Percentiles rank a stretch among this genome's conserved stretches.
Evolutionary conservation across 1,139 yeast species (phyloP).

Genomic region (Saccharomyces hybrid): DNA sequence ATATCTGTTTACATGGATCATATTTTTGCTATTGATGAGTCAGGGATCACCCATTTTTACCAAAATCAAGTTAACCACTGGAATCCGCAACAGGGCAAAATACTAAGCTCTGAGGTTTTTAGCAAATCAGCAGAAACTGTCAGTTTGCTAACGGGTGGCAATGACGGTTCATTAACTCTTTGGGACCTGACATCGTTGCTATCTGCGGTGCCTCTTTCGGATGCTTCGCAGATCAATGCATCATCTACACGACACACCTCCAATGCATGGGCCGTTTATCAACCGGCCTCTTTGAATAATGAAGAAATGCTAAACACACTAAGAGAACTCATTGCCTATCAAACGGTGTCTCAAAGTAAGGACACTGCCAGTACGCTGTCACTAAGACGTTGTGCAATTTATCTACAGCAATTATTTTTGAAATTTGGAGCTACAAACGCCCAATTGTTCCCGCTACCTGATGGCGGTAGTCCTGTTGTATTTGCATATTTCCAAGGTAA

Average conservation of each 20-base stretch:
- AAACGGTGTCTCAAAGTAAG: constrained; percentile 66
- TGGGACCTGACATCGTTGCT: constrained; percentile 38
- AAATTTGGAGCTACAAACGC: constrained; percentile 67
- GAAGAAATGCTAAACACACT: constrained; percentile 60
- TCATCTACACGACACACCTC: not conserved
- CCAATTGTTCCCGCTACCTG: constrained; percentile 59
- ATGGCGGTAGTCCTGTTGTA: constrained; percentile 75
- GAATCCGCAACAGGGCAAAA: constrained; percentile 36
- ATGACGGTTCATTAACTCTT: constrained; percentile 48
- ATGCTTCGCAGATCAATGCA: not conserved
- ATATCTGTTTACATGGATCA: constrained; percentile 40
- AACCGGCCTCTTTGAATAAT: constrained; percentile 33
- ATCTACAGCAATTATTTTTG: constrained; percentile 52
- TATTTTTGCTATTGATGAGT: constrained; percentile 32
- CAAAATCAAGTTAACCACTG: constrained; percentile 34
- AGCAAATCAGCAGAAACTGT: constrained; percentile 18
- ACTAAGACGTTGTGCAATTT: constrained; percentile 80
- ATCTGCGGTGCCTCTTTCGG: not conserved
- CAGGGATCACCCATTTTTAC: constrained; percentile 48
- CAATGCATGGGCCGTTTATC: constrained; percentile 8
- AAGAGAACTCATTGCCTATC: constrained; percentile 53
- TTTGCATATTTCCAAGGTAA: constrained; percentile 59
- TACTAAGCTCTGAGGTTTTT: constrained; percentile 32
- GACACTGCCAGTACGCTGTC: constrained; percentile 54
- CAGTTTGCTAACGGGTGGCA: constrained; percentile 48